phyloP scores from a whole-genome alignment of 2,329 filamentous ascomycete genomes.

The Aspergillus ruber region DNA sequence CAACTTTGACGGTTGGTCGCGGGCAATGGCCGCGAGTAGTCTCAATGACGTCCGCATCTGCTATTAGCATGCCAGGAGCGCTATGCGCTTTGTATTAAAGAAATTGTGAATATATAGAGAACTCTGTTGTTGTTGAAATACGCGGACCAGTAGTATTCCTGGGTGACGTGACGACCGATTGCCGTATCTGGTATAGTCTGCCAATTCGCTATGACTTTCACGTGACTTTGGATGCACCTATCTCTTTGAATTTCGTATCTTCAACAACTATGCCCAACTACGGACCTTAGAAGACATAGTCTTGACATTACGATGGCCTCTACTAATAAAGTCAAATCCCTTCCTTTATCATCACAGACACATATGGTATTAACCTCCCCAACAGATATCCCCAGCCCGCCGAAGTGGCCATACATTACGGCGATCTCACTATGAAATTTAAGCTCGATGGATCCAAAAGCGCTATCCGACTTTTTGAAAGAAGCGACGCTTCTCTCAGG shows the following conservation, averaged over 20 bases:
- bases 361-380: conserved; percentile 29
- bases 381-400: conserved; percentile 22
- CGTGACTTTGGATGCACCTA: too few species aligned
- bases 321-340: conserved; percentile 27
- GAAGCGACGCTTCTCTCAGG: conserved; percentile 46
- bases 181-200: too few species aligned
- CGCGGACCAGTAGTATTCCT: too few species aligned
- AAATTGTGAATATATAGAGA: too few species aligned
- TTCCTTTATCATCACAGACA: conserved; percentile 46
- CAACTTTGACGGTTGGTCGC: conserved; percentile 24
- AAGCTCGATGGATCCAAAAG: conserved; percentile 35
- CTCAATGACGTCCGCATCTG: conserved; percentile 25
- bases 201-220: too few species aligned
- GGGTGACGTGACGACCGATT: too few species aligned
- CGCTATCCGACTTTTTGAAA: conserved; percentile 39
- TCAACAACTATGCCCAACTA: too few species aligned
- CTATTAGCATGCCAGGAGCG: conserved; percentile 1
- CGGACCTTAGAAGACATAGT: too few species aligned
- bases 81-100: too few species aligned
- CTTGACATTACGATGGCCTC: background rate
- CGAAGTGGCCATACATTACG: conserved; percentile 50
- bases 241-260: too few species aligned
- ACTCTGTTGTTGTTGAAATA: too few species aligned
- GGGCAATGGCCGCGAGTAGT: conserved; percentile 25
- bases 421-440: conserved; percentile 45